Evolutionary conservation across 805 yeast genomes (phyloP).

Genomic region (Gaillardinia entomophila): DNA sequence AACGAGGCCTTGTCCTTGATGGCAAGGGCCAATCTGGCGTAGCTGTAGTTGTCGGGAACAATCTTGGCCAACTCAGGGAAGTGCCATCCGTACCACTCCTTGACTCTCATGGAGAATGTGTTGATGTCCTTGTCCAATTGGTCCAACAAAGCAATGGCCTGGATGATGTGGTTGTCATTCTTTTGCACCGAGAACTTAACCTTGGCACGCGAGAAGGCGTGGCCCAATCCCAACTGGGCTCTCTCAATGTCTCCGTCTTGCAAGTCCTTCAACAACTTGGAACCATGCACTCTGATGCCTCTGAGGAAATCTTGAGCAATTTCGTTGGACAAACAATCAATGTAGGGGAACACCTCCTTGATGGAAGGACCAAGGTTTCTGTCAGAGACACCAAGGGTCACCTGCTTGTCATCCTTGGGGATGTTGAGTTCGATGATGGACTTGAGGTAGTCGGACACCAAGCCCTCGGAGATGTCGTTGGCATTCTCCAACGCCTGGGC

Average conservation of each 20-base stretch:
- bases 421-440: conserved; percentile 84
- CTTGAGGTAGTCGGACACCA: conserved; percentile 88
- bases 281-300: conserved; percentile 89
- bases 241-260: conserved; percentile 94
- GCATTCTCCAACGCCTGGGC: conserved; percentile 99
- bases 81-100: conserved; percentile 99
- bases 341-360: conserved; percentile 82
- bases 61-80: conserved; percentile 94
- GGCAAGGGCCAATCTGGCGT: conserved; percentile 74
- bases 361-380: conserved; percentile 94
- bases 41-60: conserved; percentile 82
- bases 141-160: conserved; percentile 95
- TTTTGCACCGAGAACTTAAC: conserved; percentile 98
- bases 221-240: conserved; percentile 98
- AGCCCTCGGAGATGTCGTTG: conserved; percentile 95
- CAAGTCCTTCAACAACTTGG: conserved; percentile 82
- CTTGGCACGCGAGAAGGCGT: conserved; percentile 97
- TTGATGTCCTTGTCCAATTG: conserved; percentile 97
- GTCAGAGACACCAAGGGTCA: conserved; percentile 85
- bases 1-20: conserved; percentile 85
- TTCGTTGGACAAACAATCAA: conserved; percentile 88
- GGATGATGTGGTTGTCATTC: conserved; percentile 98
- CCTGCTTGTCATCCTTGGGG: conserved; percentile 73
- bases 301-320: conserved; percentile 91
- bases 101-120: conserved; percentile 94